Evolutionary conservation across 306 rosid genomes (phyloP), one percentile per base, ranked within the genome.

Genomic region (Mimosa pudica): DNA sequence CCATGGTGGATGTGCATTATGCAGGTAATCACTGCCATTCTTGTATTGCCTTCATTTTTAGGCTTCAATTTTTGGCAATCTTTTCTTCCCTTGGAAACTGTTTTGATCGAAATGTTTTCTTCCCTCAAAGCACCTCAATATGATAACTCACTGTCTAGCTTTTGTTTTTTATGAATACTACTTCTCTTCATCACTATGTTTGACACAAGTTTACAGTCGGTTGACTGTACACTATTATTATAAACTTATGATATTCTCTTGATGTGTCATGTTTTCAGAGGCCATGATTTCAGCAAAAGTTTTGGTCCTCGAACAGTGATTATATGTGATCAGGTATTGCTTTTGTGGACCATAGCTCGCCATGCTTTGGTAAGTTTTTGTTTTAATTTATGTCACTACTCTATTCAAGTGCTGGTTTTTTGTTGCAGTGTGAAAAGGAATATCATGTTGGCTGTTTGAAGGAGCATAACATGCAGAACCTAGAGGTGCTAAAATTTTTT

Each of bases 281-380:
- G 86, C 63, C 90, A 85, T 47, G 89, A 86, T 75, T 94, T 94
- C 81, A 85, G 82, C 80, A 81, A 70, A 57, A 86, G 13, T 32
- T 94, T 92, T 80, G 91, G 94, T 81, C 90, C 91, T 36, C 84
- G 82, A 48, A 92, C 97, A 0, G 88, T 94, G 76, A 87, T 94
- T 70, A 87, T 90, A 46, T 94, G 97, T 35, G 98, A 94, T 78
- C 97, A 94, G 98, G 98, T 94, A 74, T 69, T 51, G 45, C 49
- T 57, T 65, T 4, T 49, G 35, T 16, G 33, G 33, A 24, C 12
- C 4, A 48, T 70, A 24, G 14, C 20, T 64, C 33, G 20, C 16
- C 12, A 41, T 18, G 36, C 57, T 52, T 74, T 73, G 24, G 45
- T 79, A 20, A n/a, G 4, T 18, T 54, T 5, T 20, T 80, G 32